Base-by-base conservation (phyloP, 331 rosid species). In the Stylosanthes scabra region DNA sequence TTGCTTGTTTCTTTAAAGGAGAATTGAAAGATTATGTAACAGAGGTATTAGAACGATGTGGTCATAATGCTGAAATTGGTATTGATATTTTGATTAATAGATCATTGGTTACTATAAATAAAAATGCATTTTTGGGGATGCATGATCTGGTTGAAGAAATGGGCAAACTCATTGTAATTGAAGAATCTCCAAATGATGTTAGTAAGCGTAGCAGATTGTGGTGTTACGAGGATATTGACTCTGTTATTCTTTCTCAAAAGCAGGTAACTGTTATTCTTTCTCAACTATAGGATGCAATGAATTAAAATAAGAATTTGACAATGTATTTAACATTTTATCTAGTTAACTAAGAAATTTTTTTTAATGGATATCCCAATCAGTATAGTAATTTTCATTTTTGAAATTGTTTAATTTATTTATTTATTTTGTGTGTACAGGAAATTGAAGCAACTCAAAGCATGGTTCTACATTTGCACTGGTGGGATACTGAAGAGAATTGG, bases 381-480 rank as follows among this genome's bases (percentile, higher is more conserved):
- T 20, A 20, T 20, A 20, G 25, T 20, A 0, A 0, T 20, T 20
- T 20, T 20, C 25, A 20, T 20, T 20, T 20, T 20, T 20, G 0
- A 20, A 0, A 0, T 20, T 20, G 2, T 44, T 7, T 44, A 44
- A 44, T 44, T 31, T 31, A 31, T 31, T 31, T 31, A 31, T 31
- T 31, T 31, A 31, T 31, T 31, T 29, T 57, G 8, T 51, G 3
- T 29, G 3, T 47, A 3, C 44, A 70, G 74, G 64, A 64, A 41
- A 55, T 54, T 55, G 27, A 56, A 7, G 12, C 37, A 59, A 71
- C 59, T 34, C 59, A 59, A 44, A 46, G 59, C 29, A 59, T 71
- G 27, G 37, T 59, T n/a, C 11, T 45, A 28, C 6, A 59, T 13
- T 0, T 20, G 25, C 25, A 0, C 25, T 8, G 44, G 8, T 25